Evolutionary conservation across 352 stramenopile species (phyloP), one percentile per base, ranked within the genome.

Genomic region (Thraustochytrium sp.): DNA sequence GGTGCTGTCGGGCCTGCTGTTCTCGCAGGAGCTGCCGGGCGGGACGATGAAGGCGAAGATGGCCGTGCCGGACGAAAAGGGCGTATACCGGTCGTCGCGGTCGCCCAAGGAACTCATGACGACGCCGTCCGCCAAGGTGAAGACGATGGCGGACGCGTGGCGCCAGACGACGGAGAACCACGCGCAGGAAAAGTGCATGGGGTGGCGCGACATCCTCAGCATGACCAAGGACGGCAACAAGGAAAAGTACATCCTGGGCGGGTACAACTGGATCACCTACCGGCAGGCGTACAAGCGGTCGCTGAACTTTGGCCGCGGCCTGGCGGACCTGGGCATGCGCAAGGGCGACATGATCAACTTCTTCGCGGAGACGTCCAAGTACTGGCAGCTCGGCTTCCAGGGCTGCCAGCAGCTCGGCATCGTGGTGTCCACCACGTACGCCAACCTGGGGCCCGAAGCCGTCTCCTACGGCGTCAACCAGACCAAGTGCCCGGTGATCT

Each of bases 221-320:
- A 80, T 80, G 68, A 80, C 68, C 23, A 80, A 80, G 51, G 53
- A 80, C n/a, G 68, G 68, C 46, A 80, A 80, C 68, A 65, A 65
- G 34, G 68, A 80, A 72, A 61, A 72, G 37, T 80, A 65, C 51
- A 44, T 80, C 5, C 68, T 80, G 8, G 18, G 21, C 21, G 44
- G 34, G n/a, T 80, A 80, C 51, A 61, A 80, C 44, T 80, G 68
- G 68, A 80, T 80, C 37, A 80, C 68, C 21, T 80, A 65, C 68
- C 31, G 40, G 23, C 48, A 80, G 51, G 68, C 68, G 5, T 44
- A 75, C 23, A 11, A 21, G 21, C 34, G 42, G 21, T 68, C 68
- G 46, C 21, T 23, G 26, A 51, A 61, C 31, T 80, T 80, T 80
- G 68, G 68, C 51, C 36, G 36, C 31, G 68, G 68, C 63, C 68